Conservation (phyloP, 441 rosid species). For the Adansonia gregorii region DNA sequence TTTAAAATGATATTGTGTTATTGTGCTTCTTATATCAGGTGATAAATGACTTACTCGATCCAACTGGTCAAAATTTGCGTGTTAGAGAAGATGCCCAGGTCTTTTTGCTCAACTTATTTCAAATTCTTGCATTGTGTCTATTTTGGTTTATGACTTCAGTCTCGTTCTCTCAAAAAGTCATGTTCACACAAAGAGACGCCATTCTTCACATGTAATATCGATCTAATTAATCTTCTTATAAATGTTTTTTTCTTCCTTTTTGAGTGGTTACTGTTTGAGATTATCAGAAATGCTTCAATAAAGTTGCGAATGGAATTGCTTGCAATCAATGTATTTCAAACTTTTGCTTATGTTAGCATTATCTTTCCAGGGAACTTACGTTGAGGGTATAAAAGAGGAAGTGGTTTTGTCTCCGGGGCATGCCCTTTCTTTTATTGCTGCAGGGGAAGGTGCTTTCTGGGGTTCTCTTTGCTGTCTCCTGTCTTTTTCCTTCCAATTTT, state of each 20-base stretch:
- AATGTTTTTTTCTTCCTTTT: background rate
- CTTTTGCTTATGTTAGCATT: slow-evolving; percentile 13
- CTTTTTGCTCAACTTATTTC: slow-evolving; percentile 24
- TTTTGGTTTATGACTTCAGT: slow-evolving; percentile 8
- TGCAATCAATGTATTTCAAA: slow-evolving; percentile 1
- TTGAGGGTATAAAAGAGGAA: slow-evolving; percentile 99
- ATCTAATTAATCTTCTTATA: background rate
- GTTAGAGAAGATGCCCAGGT: slow-evolving; percentile 99
- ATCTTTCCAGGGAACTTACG: slow-evolving; percentile 85
- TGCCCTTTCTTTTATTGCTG: slow-evolving; percentile 97
- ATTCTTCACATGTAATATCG: background rate
- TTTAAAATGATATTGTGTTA: slow-evolving; percentile 27
- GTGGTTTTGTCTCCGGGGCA: slow-evolving; percentile 99
- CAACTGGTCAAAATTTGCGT: slow-evolving; percentile 97
- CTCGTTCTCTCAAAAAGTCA: background rate
- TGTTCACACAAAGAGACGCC: background rate
- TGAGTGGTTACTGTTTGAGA: background rate
- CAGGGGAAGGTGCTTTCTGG: slow-evolving; percentile 87
- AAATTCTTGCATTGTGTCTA: slow-evolving; percentile 16
- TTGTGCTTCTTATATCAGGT: slow-evolving; percentile 59
- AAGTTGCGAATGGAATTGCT: background rate
- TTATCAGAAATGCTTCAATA: background rate
- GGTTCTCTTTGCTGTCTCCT: slow-evolving; percentile 10
- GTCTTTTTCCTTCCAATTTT: background rate
- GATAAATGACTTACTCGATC: slow-evolving; percentile 97